Conservation (phyloP, 139 green algal species). For the Auxenochlorella pyrenoidosa region DNA sequence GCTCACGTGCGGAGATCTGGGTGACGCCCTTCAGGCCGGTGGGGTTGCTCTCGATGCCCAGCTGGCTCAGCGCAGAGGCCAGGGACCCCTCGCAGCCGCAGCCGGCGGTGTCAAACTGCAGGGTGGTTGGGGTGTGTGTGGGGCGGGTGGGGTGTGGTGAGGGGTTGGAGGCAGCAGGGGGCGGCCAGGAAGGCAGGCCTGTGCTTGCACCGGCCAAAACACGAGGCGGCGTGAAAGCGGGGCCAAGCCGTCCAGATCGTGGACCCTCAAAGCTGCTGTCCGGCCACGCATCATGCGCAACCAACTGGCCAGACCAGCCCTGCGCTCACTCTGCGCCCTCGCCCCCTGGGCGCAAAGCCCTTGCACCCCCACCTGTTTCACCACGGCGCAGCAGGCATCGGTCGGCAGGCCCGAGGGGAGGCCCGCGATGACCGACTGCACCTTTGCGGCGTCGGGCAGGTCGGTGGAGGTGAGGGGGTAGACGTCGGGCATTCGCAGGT, state of each 20-base stretch:
- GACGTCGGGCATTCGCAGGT: background rate
- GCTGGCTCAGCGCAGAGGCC: background rate
- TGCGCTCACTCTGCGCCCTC: no score
- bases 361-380: background rate
- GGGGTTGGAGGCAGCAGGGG: no score
- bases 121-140: background rate
- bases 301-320: no score
- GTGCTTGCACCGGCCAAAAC: no score
- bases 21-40: background rate
- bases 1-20: background rate
- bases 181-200: no score
- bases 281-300: no score
- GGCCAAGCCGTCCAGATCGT: no score
- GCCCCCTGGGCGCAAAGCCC: no score
- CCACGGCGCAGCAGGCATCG: background rate
- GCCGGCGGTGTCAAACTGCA: background rate
- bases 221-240: no score
- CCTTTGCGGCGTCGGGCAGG: background rate
- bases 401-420: background rate
- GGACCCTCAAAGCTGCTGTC: no score
- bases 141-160: no score
- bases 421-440: background rate
- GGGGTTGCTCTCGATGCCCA: background rate
- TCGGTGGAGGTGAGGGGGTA: background rate
- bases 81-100: background rate